Evolutionary conservation across 2,329 filamentous ascomycete species (phyloP), one percentile per base, ranked within the genome.

Genomic region (Fusarium illudens): DNA sequence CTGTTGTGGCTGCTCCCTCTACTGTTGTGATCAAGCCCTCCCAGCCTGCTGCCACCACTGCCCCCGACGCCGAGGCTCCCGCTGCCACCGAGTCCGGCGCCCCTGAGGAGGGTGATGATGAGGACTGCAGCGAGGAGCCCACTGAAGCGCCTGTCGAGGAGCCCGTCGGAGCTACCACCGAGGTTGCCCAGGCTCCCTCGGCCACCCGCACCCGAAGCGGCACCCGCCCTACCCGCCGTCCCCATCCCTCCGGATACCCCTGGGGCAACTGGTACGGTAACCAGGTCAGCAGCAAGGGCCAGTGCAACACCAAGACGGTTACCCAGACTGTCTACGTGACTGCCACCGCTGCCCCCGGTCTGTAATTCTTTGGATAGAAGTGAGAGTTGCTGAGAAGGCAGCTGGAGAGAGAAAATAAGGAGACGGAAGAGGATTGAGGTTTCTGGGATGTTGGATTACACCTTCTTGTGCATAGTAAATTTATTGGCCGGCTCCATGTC

Each of bases 241-340:
- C 65, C 32, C 63, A 58, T 17, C 65, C 58, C 19, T 57, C 67
- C n/a, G 22, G 37, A 13, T 55, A 54, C 46, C 49, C 52, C 10
- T 58, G 36, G 32, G 62, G 33, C 19, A 54, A 49, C 37, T 19
- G 34, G 19, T 9, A n/a, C 7, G 30, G 59, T 46, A 60, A 60
- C 49, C 29, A 62, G 46, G 46, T 13, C 30, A 52, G 36, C n/a
- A 55, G 20, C 44, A 49, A 46, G 32, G 50, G 60, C 29, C 39
- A 54, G n/a, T 73, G 71, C 53, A 27, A 30, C 19, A 42, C 48
- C 11, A 62, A 57, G 53, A 73, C 71, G 8, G 65, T 73, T 3
- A 71, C 60, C 33, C 54, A 60, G 10, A 73, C 71, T 1, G 65
- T 71, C 58, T 73, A 73, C 30, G 71, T 73, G 44, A 73, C 71